Evolutionary conservation across 2,329 filamentous ascomycete genomes (phyloP).

Genomic region (Claviceps sp.): DNA sequence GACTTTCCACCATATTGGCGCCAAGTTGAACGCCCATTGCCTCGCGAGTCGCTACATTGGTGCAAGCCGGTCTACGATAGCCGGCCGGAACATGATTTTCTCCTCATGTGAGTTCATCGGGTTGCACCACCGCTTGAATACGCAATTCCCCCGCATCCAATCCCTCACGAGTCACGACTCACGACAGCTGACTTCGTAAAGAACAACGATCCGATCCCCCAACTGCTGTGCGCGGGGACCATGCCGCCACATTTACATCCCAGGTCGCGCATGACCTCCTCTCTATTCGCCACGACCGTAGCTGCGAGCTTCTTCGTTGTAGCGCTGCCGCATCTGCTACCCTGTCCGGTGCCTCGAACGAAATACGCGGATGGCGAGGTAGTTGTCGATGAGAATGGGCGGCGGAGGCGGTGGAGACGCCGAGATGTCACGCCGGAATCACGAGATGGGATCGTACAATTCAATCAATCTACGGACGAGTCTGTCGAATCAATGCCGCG

Average conservation of each 20-base stretch:
- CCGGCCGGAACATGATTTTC: conserved; percentile 9
- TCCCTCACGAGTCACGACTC: not conserved
- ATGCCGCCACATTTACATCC: conserved; percentile 90
- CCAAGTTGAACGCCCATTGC: not conserved
- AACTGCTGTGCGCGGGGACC: conserved; percentile 9
- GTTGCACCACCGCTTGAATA: too few relatives aligned
- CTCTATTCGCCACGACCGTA: conserved; percentile 88
- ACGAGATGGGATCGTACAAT: conserved; percentile 35
- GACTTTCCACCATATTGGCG: not conserved
- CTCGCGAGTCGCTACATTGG: not conserved
- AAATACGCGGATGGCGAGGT: conserved; percentile 59
- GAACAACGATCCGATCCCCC: conserved; percentile 3
- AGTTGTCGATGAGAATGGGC: conserved; percentile 30
- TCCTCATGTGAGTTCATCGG: conserved; percentile 9
- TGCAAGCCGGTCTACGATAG: not conserved
- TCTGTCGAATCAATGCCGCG: conserved; percentile 21
- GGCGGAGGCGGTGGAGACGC: conserved; percentile 30
- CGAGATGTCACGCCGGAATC: conserved; percentile 22
- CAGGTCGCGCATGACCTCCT: conserved; percentile 82
- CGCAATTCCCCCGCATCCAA: not conserved
- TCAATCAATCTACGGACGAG: conserved; percentile 26
- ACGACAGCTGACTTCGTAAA: conserved; percentile 1
- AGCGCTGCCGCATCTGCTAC: conserved; percentile 75
- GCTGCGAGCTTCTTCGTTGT: conserved; percentile 86
- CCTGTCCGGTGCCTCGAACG: conserved; percentile 71